Percentiles rank a stretch among this genome's conserved stretches.
Evolutionary conservation across 768 basidiomycete species (phyloP).

Genomic region (Rhodotorula taiwanensis): DNA sequence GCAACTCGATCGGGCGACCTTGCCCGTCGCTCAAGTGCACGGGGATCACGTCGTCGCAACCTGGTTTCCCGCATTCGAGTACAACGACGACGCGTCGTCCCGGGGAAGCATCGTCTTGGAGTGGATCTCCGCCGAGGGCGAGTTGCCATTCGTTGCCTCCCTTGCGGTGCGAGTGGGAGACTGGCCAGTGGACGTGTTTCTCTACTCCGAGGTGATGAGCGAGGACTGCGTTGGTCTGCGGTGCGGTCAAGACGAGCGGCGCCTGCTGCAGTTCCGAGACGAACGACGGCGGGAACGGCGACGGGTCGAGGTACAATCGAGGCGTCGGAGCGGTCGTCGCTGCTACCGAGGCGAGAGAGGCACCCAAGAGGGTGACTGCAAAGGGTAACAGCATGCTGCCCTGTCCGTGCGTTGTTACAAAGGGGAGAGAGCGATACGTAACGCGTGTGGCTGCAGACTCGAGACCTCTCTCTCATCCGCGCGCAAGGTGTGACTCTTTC

Average conservation of each 20-base stretch:
- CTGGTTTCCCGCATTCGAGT: conserved; percentile 26
- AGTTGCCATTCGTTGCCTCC: conserved; percentile 1
- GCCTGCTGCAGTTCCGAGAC: neutral
- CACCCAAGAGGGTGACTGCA: no score
- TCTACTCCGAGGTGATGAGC: conserved; percentile 33
- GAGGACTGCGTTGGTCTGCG: conserved; percentile 33
- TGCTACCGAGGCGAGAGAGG: no score
- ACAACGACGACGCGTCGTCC: conserved; percentile 19
- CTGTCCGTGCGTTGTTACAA: no score
- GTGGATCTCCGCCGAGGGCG: neutral
- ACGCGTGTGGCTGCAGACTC: no score
- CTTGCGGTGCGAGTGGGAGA: neutral
- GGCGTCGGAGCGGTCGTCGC: neutral
- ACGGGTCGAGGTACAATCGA: conserved; percentile 8
- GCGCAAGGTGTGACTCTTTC: no score
- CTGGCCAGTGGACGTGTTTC: conserved; percentile 18
- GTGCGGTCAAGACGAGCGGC: conserved; percentile 2
- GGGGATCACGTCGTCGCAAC: conserved; percentile 16
- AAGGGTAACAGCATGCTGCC: no score
- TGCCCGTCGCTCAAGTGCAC: neutral
- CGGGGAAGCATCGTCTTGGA: neutral
- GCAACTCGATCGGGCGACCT: neutral
- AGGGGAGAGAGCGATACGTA: no score
- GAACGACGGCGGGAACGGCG: neutral
- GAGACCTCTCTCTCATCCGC: no score